Evolutionary conservation across 2,329 filamentous ascomycete species (phyloP).

Genomic region (Xylariaceae sp.): DNA sequence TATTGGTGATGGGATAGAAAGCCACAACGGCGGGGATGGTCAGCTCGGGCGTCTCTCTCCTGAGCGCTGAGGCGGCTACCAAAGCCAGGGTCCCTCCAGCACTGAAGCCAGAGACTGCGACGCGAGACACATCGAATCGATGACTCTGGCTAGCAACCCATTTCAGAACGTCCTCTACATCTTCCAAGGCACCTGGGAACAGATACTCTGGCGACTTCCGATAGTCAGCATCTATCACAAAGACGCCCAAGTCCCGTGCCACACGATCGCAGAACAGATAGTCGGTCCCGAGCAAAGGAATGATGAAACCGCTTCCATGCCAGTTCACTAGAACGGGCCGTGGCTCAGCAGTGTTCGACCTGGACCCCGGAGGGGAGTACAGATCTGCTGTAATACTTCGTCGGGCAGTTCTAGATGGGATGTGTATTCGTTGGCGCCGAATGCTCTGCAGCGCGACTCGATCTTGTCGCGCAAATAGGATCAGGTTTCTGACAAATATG

Average conservation of each 20-base stretch:
- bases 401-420: conserved; percentile 12
- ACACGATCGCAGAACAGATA: conserved; percentile 11
- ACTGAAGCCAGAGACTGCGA: conserved; percentile 43
- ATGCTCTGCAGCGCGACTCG: too few species aligned
- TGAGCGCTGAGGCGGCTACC: conserved; percentile 11
- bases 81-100: conserved; percentile 43
- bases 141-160: conserved; percentile 3
- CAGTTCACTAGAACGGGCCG: conserved; percentile 12
- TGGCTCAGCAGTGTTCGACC: background rate
- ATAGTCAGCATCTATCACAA: conserved; percentile 19
- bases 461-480: too few species aligned
- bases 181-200: conserved; percentile 30
- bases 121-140: conserved; percentile 10
- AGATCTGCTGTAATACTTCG: conserved; percentile 10
- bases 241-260: conserved; percentile 18
- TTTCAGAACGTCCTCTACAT: conserved; percentile 34
- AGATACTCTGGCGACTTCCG: conserved; percentile 35
- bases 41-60: conserved; percentile 30
- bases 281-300: conserved; percentile 8
- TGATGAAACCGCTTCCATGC: conserved; percentile 16
- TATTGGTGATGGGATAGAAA: conserved; percentile 36
- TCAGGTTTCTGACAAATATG: too few species aligned
- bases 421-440: conserved; percentile 23
- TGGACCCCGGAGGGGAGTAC: conserved; percentile 7
- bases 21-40: conserved; percentile 44